Evolutionary conservation across 2,329 filamentous ascomycete genomes (phyloP).

Genomic region (Monosporascus sp.): DNA sequence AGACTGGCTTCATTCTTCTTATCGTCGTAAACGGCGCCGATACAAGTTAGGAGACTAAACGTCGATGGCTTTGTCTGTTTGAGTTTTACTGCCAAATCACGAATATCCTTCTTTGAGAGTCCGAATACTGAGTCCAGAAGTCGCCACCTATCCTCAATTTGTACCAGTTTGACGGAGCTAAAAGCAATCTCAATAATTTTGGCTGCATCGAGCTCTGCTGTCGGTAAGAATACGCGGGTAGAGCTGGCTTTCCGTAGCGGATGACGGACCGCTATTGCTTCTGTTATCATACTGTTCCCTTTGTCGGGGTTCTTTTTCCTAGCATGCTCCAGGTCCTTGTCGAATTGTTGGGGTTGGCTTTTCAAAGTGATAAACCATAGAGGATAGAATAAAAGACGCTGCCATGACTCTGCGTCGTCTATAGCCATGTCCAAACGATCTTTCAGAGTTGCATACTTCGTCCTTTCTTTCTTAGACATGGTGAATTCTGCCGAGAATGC

Average conservation of each 20-base stretch:
- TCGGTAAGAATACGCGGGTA: background rate
- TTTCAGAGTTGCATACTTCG: slow-evolving; percentile 1
- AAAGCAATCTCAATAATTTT: background rate
- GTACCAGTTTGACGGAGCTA: too few relatives aligned
- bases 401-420: slow-evolving; percentile 4
- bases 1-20: background rate
- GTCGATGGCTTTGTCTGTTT: slow-evolving; percentile 10
- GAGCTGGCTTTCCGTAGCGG: background rate
- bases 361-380: slow-evolving; percentile 6
- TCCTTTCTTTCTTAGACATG: too few relatives aligned
- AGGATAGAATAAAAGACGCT: slow-evolving; percentile 1
- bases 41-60: slow-evolving; percentile 17
- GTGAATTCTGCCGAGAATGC: too few relatives aligned
- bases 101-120: slow-evolving; percentile 7
- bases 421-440: slow-evolving; percentile 3
- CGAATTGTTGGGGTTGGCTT: background rate
- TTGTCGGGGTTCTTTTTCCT: background rate
- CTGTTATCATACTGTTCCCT: background rate
- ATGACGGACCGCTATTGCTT: background rate
- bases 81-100: slow-evolving; percentile 17
- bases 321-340: background rate
- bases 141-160: too few relatives aligned
- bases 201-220: background rate
- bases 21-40: slow-evolving; percentile 6
- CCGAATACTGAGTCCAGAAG: background rate